Evolutionary conservation across 2,329 filamentous ascomycete species (phyloP).

Genomic region (Aphanoascus verrucosus): DNA sequence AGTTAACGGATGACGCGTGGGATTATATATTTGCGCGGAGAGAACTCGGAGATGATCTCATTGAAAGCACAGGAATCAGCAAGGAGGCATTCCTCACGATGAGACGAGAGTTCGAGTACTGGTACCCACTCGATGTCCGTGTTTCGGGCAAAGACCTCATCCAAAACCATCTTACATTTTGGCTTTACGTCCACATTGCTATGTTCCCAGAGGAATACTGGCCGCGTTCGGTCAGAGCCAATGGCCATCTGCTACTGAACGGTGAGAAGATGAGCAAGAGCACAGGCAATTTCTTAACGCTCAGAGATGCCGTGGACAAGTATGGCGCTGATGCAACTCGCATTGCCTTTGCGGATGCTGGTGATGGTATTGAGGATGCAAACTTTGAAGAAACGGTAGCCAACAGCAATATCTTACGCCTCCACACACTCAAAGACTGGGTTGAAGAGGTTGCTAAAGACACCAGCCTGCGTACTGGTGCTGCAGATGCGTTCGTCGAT

Average conservation of each 20-base stretch:
- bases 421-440: slow-evolving; percentile 80
- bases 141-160: slow-evolving; percentile 88
- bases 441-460: slow-evolving; percentile 74
- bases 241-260: slow-evolving; percentile 88
- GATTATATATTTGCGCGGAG: slow-evolving; percentile 83
- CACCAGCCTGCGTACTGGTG: slow-evolving; percentile 63
- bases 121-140: slow-evolving; percentile 83
- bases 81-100: slow-evolving; percentile 65
- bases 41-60: slow-evolving; percentile 55
- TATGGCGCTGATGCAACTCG: slow-evolving; percentile 89
- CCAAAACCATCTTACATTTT: slow-evolving; percentile 90
- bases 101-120: slow-evolving; percentile 91
- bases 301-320: slow-evolving; percentile 75
- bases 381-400: slow-evolving; percentile 96
- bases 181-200: slow-evolving; percentile 84
- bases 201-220: slow-evolving; percentile 82
- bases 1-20: slow-evolving; percentile 93
- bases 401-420: slow-evolving; percentile 77
- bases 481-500: slow-evolving; percentile 70
- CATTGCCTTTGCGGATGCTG: slow-evolving; percentile 85
- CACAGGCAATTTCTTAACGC: slow-evolving; percentile 92
- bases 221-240: slow-evolving; percentile 75
- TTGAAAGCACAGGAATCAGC: slow-evolving; percentile 57
- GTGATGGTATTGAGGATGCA: slow-evolving; percentile 86
- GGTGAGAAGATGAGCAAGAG: slow-evolving; percentile 98